A percentile compares a stretch with the other conserved stretches of the same genome.
Conservation (phyloP, 2,329 filamentous ascomycete species). For the Colletotrichum cordylinicola region DNA sequence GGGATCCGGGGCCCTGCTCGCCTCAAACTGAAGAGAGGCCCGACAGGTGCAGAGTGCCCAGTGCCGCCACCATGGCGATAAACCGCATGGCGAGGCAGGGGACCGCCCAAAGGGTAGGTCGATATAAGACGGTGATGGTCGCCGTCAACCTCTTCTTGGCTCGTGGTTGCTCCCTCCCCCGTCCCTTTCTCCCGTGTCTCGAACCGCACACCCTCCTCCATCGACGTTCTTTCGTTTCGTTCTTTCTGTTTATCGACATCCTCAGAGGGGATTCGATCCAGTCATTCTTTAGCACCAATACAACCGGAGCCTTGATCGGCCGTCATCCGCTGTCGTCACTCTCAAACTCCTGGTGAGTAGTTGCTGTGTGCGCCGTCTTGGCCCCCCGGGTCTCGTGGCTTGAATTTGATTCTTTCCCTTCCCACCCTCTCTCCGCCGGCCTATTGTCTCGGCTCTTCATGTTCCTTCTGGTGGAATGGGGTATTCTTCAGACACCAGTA, state of each 20-base stretch:
- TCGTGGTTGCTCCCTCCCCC: not conserved
- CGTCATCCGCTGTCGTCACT: constrained; percentile 22
- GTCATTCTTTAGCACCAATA: constrained; percentile 7
- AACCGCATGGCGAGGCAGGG: constrained; percentile 13
- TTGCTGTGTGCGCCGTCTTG: not conserved
- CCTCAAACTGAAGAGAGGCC: constrained; percentile 9
- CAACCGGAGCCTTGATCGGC: constrained; percentile 10
- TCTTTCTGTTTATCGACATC: not conserved
- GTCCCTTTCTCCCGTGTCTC: constrained; percentile 4
- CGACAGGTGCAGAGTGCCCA: not conserved
- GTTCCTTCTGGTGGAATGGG: not conserved
- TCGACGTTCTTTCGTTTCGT: constrained; percentile 16
- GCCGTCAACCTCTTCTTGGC: constrained; percentile 12
- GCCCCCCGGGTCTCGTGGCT: constrained; percentile 12
- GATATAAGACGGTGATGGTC: constrained; percentile 21
- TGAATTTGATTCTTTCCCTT: not conserved
- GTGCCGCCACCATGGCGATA: constrained; percentile 17
- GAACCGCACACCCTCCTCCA: constrained; percentile 9
- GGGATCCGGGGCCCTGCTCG: constrained; percentile 9
- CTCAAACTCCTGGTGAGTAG: constrained; percentile 8
- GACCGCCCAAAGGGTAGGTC: constrained; percentile 13
- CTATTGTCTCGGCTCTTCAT: constrained; percentile 22
- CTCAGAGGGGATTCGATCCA: not conserved
- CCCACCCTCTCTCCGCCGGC: constrained; percentile 10
- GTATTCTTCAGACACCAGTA: not conserved